These are phyloP conservation scores for Macrolepiota dolichaula DNA, from an alignment of 768 basidiomycete genomes.

Conservation along the genomic window DNA sequence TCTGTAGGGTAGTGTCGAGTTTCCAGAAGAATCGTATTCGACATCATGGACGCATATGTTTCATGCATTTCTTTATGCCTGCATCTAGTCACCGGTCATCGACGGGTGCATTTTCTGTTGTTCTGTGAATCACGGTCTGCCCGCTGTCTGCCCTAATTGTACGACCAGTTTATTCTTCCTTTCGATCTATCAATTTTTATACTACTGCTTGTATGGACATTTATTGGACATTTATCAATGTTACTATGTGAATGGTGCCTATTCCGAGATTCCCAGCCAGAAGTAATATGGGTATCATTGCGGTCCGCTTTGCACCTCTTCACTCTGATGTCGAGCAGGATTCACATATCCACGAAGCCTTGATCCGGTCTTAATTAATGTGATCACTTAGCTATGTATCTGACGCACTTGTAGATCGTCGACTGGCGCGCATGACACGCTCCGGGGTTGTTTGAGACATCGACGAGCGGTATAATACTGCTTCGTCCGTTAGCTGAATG, in stretches of 20 bases:
- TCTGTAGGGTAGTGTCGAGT: constrained; percentile 15
- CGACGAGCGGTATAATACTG: not conserved
- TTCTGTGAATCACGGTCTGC: too few species aligned
- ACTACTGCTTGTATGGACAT: too few species aligned
- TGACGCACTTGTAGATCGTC: not conserved
- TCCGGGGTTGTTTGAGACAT: not conserved
- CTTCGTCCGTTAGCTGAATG: not conserved
- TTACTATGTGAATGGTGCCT: too few species aligned
- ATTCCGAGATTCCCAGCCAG: too few species aligned
- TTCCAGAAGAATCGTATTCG: not conserved
- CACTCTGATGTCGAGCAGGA: not conserved
- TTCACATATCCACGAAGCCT: not conserved
- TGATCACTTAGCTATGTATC: not conserved
- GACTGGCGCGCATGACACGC: not conserved
- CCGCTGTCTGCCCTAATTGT: too few species aligned
- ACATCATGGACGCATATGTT: not conserved
- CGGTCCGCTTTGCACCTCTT: too few species aligned
- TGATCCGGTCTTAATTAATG: not conserved
- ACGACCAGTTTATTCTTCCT: too few species aligned
- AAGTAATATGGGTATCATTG: too few species aligned
- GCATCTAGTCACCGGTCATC: not conserved
- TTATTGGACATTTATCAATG: too few species aligned
- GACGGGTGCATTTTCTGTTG: too few species aligned
- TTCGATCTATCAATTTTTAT: too few species aligned
- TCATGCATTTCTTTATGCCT: not conserved